A percentile compares a stretch with the other conserved stretches of the same genome.
phyloP scores from a whole-genome alignment of 2,329 filamentous ascomycete species.

The Aureobasidium sp. region DNA sequence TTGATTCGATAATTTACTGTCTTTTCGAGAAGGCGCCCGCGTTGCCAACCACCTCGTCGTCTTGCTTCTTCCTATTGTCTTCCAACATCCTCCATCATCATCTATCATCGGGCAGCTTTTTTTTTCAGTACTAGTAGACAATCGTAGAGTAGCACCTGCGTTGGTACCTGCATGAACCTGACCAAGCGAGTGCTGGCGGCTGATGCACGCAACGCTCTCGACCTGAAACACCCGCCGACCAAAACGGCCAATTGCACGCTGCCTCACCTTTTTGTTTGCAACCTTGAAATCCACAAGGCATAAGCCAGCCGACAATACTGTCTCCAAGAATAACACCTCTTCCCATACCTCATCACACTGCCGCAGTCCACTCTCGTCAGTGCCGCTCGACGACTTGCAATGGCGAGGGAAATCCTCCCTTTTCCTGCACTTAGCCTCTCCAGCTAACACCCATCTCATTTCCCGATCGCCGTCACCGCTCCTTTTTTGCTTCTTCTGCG shows the following conservation, averaged over 20 bases:
- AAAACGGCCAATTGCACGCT: slow-evolving; percentile 3
- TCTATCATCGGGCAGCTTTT: not conserved
- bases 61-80: not conserved
- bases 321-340: slow-evolving; percentile 11
- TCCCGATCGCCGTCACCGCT: slow-evolving; percentile 11
- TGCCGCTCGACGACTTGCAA: not conserved
- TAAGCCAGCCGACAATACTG: not conserved
- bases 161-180: slow-evolving; percentile 14
- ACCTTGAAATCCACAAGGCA: not conserved
- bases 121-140: too few relatives aligned
- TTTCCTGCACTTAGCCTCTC: not conserved
- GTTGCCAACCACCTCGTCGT: not conserved
- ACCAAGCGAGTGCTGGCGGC: not conserved
- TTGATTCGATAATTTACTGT: slow-evolving; percentile 15
- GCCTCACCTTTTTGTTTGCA: slow-evolving; percentile 3
- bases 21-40: not conserved
- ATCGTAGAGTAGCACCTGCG: not conserved
- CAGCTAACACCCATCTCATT: slow-evolving; percentile 1
- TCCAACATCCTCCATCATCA: not conserved
- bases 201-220: slow-evolving; percentile 6
- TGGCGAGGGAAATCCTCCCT: not conserved
- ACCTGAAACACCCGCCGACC: slow-evolving; percentile 13
- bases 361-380: not conserved
- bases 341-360: not conserved
- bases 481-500: slow-evolving; percentile 8